Conservation (phyloP, 192 early-diverging fungal genomes). For the Backusella circina region DNA sequence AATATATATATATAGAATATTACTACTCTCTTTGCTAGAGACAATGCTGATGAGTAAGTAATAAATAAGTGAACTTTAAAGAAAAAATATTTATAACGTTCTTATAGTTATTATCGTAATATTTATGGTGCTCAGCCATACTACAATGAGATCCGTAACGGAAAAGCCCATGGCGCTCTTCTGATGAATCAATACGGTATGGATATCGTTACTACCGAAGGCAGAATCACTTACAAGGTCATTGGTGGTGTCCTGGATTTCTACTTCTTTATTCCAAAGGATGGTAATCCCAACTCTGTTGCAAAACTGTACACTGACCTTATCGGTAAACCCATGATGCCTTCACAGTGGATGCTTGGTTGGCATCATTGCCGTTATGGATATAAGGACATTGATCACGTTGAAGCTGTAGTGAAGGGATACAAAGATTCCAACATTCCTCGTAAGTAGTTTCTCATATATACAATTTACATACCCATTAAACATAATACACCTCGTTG, state of each 20-base stretch:
- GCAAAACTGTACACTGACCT: conserved; percentile 53
- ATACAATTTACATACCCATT: background rate
- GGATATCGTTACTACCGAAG: conserved; percentile 48
- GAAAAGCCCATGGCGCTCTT: conserved; percentile 48
- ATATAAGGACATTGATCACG: conserved; percentile 49
- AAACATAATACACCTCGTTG: background rate
- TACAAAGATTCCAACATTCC: conserved; percentile 58
- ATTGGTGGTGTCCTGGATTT: conserved; percentile 66
- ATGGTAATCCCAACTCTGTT: conserved; percentile 27
- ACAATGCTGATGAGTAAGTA: conserved; percentile 11
- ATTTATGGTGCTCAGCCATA: conserved; percentile 63
- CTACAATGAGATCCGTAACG: conserved; percentile 59
- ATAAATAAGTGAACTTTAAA: background rate
- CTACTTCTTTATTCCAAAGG: conserved; percentile 53
- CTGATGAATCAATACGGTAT: conserved; percentile 64
- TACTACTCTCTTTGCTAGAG: background rate
- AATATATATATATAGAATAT: background rate
- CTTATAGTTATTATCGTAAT: conserved; percentile 31
- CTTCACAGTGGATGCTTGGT: conserved; percentile 37
- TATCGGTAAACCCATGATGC: conserved; percentile 57
- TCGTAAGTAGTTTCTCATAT: conserved; percentile 32
- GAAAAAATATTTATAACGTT: background rate
- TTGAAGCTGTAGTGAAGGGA: conserved; percentile 49
- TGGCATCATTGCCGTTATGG: conserved; percentile 41
- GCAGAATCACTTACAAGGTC: conserved; percentile 58